Percentiles rank a stretch among this genome's conserved stretches.
Conservation (phyloP, 106 monocot species). For the Posidonia australis region DNA sequence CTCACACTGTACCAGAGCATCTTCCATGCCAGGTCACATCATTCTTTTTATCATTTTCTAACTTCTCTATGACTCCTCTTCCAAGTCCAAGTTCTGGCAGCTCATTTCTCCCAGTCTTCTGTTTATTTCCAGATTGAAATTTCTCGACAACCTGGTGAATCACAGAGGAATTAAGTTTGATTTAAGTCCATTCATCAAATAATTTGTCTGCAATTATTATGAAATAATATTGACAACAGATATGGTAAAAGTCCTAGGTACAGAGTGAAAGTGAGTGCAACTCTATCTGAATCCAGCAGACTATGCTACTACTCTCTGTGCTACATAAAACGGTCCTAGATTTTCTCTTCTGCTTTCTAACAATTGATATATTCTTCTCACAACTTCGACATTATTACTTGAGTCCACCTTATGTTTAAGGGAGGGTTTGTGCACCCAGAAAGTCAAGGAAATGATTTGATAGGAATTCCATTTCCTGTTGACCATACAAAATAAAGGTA, state of each 20-base stretch:
- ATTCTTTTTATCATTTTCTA: conserved; percentile 55
- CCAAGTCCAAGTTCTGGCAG: conserved; percentile 69
- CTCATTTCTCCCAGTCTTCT: conserved; percentile 55
- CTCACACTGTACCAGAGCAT: conserved; percentile 99
- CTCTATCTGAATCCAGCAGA: no score
- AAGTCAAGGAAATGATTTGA: no score
- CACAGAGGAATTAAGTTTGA: not conserved
- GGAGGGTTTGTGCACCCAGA: no score
- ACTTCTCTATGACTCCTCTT: conserved; percentile 38
- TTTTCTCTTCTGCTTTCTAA: no score
- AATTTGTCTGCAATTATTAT: not conserved
- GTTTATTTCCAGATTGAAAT: conserved; percentile 53
- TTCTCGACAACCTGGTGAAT: conserved; percentile 66
- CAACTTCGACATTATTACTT: no score
- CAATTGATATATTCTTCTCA: no score
- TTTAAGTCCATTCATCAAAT: not conserved
- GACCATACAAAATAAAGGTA: no score
- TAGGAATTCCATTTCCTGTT: no score
- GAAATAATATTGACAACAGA: not conserved
- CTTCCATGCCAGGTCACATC: conserved; percentile 80
- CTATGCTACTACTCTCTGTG: no score
- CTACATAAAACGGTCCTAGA: no score
- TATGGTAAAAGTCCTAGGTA: not conserved
- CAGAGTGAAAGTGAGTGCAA: no score
- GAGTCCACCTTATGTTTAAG: no score